phyloP scores from a whole-genome alignment of 176 grass and related monocot genomes.

The Aegilops longissima region DNA sequence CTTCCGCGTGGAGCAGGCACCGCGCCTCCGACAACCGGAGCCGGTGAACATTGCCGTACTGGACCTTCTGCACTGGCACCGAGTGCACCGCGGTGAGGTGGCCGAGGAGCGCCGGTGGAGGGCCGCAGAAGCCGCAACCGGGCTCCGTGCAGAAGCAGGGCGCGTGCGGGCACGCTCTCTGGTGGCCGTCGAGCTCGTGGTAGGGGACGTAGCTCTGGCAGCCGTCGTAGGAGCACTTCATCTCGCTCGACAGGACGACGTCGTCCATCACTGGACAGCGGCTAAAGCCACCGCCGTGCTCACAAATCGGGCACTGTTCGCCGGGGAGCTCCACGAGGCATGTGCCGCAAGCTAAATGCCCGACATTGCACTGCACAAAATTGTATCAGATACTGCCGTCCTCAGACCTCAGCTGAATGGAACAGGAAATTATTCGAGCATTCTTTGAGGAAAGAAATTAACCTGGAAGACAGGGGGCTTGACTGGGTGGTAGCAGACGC shows the following conservation, averaged over 20 bases:
- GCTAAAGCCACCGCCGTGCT: not conserved
- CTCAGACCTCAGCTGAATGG: not conserved
- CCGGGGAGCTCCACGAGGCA: not conserved
- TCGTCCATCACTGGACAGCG: not conserved
- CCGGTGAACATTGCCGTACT: not conserved
- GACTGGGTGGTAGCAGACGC: not conserved
- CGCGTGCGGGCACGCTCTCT: not conserved
- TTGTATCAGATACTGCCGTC: not conserved
- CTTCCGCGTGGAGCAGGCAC: not conserved
- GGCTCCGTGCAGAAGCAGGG: not conserved
- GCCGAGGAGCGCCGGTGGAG: not conserved
- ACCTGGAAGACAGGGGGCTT: conserved; percentile 17
- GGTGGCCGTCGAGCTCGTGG: not conserved
- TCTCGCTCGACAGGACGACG: not conserved
- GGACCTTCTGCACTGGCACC: not conserved
- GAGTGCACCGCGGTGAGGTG: not conserved
- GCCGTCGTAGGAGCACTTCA: not conserved
- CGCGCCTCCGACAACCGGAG: not conserved
- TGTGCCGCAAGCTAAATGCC: conserved; percentile 17
- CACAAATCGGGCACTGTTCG: not conserved
- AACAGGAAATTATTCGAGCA: too few species aligned
- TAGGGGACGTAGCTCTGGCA: not conserved
- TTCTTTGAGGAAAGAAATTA: not conserved
- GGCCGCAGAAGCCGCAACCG: not conserved
- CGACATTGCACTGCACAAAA: conserved; percentile 16